These are phyloP conservation scores for Malania oleifera DNA, from an alignment of 164 flowering plant genomes.

Conservation along the genomic window DNA sequence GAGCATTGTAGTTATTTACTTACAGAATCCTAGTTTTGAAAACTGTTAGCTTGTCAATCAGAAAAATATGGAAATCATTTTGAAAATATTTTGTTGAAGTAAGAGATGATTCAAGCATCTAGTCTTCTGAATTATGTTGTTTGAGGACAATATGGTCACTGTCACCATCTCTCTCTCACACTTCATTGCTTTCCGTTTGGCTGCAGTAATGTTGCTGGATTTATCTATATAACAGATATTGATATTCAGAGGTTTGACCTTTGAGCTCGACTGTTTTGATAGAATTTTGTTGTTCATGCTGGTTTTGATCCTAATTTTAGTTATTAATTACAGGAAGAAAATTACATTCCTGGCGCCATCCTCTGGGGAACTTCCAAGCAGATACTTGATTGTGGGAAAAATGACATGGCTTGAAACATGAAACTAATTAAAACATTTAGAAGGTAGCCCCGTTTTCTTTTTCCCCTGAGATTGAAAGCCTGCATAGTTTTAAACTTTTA, in stretches of 20 bases:
- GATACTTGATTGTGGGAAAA: constrained; percentile 60
- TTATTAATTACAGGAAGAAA: constrained; percentile 47
- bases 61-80: too few species aligned
- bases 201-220: constrained; percentile 86
- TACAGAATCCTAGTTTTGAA: too few species aligned
- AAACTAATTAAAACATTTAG: too few species aligned
- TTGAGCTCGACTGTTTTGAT: neutral
- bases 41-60: too few species aligned
- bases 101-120: too few species aligned
- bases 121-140: neutral
- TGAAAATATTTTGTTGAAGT: too few species aligned
- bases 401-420: constrained; percentile 78
- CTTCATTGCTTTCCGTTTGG: neutral
- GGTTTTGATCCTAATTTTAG: neutral
- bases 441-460: too few species aligned
- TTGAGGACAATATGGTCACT: constrained; percentile 11
- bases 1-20: too few species aligned
- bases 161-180: too few species aligned
- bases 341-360: constrained; percentile 88
- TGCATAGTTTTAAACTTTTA: too few species aligned
- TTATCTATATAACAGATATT: constrained; percentile 71
- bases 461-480: too few species aligned
- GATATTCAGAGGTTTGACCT: constrained; percentile 68
- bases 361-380: constrained; percentile 84
- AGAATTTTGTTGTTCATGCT: neutral